Base-by-base conservation (phyloP, 805 yeast species). In the Hemisphaericaspora nanyangensis region DNA sequence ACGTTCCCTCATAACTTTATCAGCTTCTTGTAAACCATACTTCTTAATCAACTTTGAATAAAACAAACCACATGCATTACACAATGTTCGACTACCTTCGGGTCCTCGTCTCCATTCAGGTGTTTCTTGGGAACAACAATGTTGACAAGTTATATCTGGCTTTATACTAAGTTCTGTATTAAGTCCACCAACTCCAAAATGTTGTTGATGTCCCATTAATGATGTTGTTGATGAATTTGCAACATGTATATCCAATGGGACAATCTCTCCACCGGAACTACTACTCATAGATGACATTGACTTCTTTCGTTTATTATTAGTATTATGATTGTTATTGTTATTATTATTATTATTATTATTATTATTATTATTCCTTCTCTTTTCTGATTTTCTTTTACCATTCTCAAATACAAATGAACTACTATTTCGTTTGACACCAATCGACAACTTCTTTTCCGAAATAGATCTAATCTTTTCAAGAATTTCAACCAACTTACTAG, bases 101-200 rank as follows among this genome's bases (percentile, higher is more conserved):
- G 96, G 96, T 0, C 96, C 97, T 44, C 83, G 70, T 54, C 97
- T 72, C 97, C 97, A 89, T 59, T 90, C 96, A 0, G 96, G 96
- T 0, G 95, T 85, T 34, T 77, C 79, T 20, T 69, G 69, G 2
- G 82, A 77, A 0, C 82, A 81, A 63, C 96, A 89, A 49, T 88
- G 95, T 26, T 42, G 46, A 38, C 64, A 59, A 3, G 36, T 24
- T 11, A 39, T 41, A 20, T 43, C 42, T 8, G 40, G 38, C 19
- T 41, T 40, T 19, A 44, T 22, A 37, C 58, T 51, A 12, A 53
- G 39, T 16, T 51, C 55, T 4, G 39, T 19, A 36, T 51, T 46
- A 8, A 53, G 35, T 0, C 51, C 47, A 6, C 58, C 54, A 7
- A 30, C 20, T 15, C 24, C 30, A 16, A 30, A 22, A 8, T 8